Evolutionary conservation across 495 filamentous ascomycete genomes (phyloP).

Genomic region (Tuber umbilicatum): DNA sequence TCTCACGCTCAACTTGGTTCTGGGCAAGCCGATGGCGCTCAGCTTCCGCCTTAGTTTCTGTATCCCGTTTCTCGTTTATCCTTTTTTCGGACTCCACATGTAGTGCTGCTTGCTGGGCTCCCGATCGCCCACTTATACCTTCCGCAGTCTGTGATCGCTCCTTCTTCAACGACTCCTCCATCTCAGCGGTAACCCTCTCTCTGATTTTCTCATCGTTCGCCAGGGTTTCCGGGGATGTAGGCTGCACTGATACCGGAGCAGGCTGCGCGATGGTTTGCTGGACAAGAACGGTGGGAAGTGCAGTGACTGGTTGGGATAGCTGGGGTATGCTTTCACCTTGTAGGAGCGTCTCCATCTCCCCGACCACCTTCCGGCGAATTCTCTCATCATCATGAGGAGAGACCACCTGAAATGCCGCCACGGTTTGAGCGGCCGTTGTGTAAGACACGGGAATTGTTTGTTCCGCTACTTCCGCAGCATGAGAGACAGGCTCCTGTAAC

Average conservation of each 20-base stretch:
- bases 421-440: background rate
- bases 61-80: constrained; percentile 3
- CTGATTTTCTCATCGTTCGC: background rate
- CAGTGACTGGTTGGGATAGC: background rate
- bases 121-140: background rate
- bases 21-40: constrained; percentile 6
- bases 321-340: background rate
- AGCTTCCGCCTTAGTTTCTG: constrained; percentile 7
- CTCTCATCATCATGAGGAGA: background rate
- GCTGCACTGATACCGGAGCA: background rate
- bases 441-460: background rate
- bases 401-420: background rate
- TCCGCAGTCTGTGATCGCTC: constrained; percentile 12
- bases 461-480: background rate
- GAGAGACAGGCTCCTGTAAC: background rate
- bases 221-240: background rate
- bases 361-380: background rate
- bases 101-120: background rate
- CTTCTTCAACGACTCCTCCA: background rate
- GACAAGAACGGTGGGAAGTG: background rate
- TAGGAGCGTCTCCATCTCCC: background rate
- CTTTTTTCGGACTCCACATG: constrained; percentile 8
- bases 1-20: constrained; percentile 6
- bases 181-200: background rate
- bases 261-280: background rate